These are phyloP conservation scores for Leucosporidium creatinivorum DNA, from an alignment of 768 basidiomycete species.

Conservation along the genomic window DNA sequence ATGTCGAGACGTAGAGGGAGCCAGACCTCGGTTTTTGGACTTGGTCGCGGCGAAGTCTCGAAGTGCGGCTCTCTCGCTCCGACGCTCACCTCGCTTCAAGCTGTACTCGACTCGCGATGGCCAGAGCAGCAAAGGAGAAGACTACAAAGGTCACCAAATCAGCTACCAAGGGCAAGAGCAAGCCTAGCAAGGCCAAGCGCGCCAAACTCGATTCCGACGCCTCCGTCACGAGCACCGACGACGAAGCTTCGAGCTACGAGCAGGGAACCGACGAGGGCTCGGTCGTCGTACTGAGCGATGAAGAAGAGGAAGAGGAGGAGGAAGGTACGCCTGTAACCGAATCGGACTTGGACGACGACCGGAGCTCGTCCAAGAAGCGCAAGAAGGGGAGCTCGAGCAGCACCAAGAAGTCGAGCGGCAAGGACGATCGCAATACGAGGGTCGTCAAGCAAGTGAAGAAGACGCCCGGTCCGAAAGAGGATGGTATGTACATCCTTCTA, in stretches of 20 bases:
- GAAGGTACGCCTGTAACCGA: slow-evolving; percentile 26
- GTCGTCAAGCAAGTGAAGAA: slow-evolving; percentile 64
- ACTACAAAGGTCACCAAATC: not conserved
- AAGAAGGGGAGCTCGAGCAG: slow-evolving; percentile 6
- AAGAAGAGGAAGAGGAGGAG: slow-evolving; percentile 29
- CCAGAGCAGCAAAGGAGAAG: not conserved
- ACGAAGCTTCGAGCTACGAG: slow-evolving; percentile 27
- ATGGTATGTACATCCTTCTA: slow-evolving; percentile 50
- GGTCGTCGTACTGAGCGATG: slow-evolving; percentile 28
- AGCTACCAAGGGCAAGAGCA: not conserved
- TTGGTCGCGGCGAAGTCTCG: no score
- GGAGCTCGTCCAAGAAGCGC: slow-evolving; percentile 5
- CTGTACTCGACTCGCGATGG: no score
- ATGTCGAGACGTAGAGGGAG: no score
- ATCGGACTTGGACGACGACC: slow-evolving; percentile 11
- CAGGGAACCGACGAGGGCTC: slow-evolving; percentile 35
- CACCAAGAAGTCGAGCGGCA: slow-evolving; percentile 9
- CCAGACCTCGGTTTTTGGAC: no score
- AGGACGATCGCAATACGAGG: slow-evolving; percentile 56
- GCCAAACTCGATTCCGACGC: slow-evolving; percentile 12
- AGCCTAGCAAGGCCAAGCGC: not conserved
- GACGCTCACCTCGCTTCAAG: no score
- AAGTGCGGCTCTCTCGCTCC: no score
- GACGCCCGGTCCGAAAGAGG: slow-evolving; percentile 77
- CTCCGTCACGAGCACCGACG: slow-evolving; percentile 26